Percentiles rank a stretch among this genome's conserved stretches.
These are phyloP conservation scores for Diaporthe amygdali DNA, from an alignment of 2,329 filamentous ascomycete species.

Conservation along the genomic window DNA sequence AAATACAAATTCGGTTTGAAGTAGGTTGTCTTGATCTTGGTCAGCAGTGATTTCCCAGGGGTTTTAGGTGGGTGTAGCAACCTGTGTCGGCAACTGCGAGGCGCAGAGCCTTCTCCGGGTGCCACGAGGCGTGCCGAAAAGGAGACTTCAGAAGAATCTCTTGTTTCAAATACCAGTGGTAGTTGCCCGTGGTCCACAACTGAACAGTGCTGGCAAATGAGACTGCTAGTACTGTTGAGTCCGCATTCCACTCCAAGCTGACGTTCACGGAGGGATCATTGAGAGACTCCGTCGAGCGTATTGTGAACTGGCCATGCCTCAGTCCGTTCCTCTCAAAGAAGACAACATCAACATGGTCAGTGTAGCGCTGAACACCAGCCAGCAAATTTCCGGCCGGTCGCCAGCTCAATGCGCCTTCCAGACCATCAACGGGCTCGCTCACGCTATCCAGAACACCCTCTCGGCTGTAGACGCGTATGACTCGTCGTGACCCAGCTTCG, in stretches of 20 bases:
- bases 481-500: constrained; percentile 71
- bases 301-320: constrained; percentile 90
- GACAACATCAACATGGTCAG: constrained; percentile 76
- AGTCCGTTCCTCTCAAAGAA: constrained; percentile 99
- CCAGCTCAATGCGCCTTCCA: constrained; percentile 92
- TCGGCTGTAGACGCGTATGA: constrained; percentile 88
- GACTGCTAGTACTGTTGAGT: constrained; percentile 91
- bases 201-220: constrained; percentile 77
- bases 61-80: constrained; percentile 36
- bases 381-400: constrained; percentile 89
- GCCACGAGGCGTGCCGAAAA: constrained; percentile 66
- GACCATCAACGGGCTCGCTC: constrained; percentile 89
- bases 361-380: constrained; percentile 79
- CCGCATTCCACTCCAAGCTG: constrained; percentile 82
- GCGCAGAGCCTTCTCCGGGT: constrained; percentile 81
- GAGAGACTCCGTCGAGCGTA: constrained; percentile 69
- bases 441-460: constrained; percentile 92
- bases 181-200: constrained; percentile 96
- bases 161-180: constrained; percentile 97
- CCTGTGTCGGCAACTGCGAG: constrained; percentile 61
- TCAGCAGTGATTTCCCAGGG: background rate
- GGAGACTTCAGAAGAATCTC: constrained; percentile 63
- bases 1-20: constrained; percentile 72
- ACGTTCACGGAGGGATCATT: constrained; percentile 63
- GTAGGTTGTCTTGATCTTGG: constrained; percentile 42